phyloP scores from a whole-genome alignment of 2,329 filamentous ascomycete species.

The Setomelanomma holmii region DNA sequence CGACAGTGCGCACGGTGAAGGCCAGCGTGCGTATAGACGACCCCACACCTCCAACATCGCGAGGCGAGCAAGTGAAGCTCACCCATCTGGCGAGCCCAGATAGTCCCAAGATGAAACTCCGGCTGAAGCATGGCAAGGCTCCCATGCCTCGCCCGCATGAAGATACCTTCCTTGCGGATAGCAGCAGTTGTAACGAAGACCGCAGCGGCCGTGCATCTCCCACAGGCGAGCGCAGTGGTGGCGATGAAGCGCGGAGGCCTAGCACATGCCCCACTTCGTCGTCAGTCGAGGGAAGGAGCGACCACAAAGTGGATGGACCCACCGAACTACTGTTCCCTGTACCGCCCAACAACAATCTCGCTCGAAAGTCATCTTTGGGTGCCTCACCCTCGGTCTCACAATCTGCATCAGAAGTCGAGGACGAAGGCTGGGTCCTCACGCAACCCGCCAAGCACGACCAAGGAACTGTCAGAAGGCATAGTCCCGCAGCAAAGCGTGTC shows the following conservation, averaged over 20 bases:
- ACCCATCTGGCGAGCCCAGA: conserved; percentile 28
- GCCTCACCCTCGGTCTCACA: conserved; percentile 26
- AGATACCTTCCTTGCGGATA: conserved; percentile 61
- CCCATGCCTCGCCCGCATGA: conserved; percentile 40
- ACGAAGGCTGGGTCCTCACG: conserved; percentile 49
- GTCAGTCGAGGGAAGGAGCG: conserved; percentile 32
- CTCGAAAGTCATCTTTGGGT: conserved; percentile 14
- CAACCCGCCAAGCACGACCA: conserved; percentile 36
- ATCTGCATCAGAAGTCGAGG: conserved; percentile 45
- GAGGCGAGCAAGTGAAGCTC: conserved; percentile 34
- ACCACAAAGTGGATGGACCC: conserved; percentile 29
- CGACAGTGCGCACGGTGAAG: conserved; percentile 72
- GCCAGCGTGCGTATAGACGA: conserved; percentile 51
- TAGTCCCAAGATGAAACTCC: conserved; percentile 51
- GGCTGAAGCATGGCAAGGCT: conserved; percentile 44
- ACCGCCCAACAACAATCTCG: conserved; percentile 25
- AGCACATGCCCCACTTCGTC: conserved; percentile 39
- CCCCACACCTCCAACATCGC: conserved; percentile 31
- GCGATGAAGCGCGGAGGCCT: conserved; percentile 39
- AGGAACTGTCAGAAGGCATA: conserved; percentile 16
- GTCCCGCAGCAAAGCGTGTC: conserved; percentile 41
- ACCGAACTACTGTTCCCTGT: conserved; percentile 25
- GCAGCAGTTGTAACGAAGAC: conserved; percentile 60
- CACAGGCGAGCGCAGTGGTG: conserved; percentile 30
- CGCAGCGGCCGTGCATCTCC: conserved; percentile 46